These are phyloP conservation scores for Neocucurbitaria cava DNA, from an alignment of 2,329 filamentous ascomycete genomes.

Conservation along the genomic window DNA sequence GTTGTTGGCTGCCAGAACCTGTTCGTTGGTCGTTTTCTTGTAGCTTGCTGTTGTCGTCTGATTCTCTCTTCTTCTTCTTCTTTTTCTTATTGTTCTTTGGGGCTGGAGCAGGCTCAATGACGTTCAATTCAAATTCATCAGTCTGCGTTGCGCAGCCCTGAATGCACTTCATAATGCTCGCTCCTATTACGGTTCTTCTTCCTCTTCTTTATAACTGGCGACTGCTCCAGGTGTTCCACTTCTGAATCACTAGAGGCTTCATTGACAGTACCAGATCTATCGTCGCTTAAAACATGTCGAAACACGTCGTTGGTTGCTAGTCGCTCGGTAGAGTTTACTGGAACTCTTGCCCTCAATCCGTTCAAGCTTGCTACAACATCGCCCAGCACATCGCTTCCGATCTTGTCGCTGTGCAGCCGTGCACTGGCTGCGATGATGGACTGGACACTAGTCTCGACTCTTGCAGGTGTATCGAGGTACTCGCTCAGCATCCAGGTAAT, in stretches of 20 bases:
- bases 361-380: background rate
- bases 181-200: background rate
- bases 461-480: conserved; percentile 21
- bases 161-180: background rate
- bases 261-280: background rate
- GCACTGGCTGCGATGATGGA: conserved; percentile 14
- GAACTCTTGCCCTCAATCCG: background rate
- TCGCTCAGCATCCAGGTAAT: conserved; percentile 26
- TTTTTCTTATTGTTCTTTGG: too few relatives aligned
- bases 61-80: too few relatives aligned
- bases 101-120: background rate
- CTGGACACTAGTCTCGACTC: conserved; percentile 16
- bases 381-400: conserved; percentile 7
- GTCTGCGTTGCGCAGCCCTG: background rate
- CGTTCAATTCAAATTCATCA: background rate
- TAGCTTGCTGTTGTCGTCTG: too few relatives aligned
- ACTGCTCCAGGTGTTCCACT: background rate
- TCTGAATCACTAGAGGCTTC: background rate
- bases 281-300: background rate
- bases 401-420: conserved; percentile 10
- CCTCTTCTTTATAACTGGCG: background rate
- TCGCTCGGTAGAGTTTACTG: conserved; percentile 1
- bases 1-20: too few relatives aligned
- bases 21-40: too few relatives aligned
- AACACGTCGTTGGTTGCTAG: background rate